Base-by-base conservation (phyloP, 176 grass and related monocot genomes). In the Calamus simplicifolius region DNA sequence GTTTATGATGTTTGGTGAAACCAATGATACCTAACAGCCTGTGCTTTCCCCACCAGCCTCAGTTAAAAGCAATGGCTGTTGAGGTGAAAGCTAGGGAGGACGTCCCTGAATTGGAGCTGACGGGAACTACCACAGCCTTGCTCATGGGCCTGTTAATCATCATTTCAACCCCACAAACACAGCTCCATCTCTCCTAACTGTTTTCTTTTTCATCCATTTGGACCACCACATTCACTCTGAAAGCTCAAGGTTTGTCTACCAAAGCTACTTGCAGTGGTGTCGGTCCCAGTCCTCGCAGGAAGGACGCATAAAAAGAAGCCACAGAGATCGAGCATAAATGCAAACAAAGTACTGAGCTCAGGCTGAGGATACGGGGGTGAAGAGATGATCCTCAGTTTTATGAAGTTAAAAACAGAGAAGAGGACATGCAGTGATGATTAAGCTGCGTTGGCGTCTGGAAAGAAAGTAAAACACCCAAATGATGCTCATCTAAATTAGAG, bases 401-500 rank as follows among this genome's bases (percentile, higher is more conserved):
- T n/a, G 29, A 14, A 60, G 58, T n/a, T 19, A 38, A 38, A 38
- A 60, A 18, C 3, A n/a, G 58, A 60, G 25, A 60, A 60, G 58
- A 19, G 18, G 27, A 60, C 58, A 38, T 31, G 18, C 17, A 35
- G 17, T 38, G 58, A 60, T 60, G 58, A 60, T 60, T 30, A 60
- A 60, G 58, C n/a, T 60, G 27, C 28, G 30, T 26, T n/a, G 28
- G 25, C 30, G 15, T 60, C 29, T 10, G 14, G 19, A 60, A 35
- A 27, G 35, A 7, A 17, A 31, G 58, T 16, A 60, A 38, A 60
- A 28, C 58, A 18, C 5, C 27, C 58, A 60, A 15, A 43, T 38
- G 28, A 60, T 60, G 58, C 58, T 60, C 18, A 5, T 38, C 58
- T 60, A 60, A 60, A 60, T 31, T 30, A 38, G 58, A 18, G 29